Evolutionary conservation across 164 flowering plant species (phyloP).

Genomic region (Kingdonia uniflora): DNA sequence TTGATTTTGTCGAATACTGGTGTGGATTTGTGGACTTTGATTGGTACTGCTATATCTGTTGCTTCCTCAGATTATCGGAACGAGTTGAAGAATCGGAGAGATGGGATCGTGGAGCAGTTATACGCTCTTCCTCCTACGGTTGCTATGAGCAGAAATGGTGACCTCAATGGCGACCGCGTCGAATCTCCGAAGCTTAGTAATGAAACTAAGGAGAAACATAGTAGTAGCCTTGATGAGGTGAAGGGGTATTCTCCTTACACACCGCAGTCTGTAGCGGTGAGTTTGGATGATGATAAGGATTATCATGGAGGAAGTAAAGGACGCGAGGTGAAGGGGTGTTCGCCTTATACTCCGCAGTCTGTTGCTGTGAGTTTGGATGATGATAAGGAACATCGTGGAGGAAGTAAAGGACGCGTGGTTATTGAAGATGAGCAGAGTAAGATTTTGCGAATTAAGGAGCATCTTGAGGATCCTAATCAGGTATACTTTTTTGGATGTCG

Average conservation of each 20-base stretch:
- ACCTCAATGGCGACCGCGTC: conserved; percentile 28
- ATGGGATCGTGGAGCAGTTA: conserved; percentile 62
- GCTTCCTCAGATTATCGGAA: conserved; percentile 50
- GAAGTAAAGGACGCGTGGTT: not conserved
- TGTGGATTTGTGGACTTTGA: conserved; percentile 67
- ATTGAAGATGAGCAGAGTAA: conserved; percentile 52
- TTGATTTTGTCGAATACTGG: conserved; percentile 46
- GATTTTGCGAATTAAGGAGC: conserved; percentile 58
- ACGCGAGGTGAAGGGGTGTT: not conserved
- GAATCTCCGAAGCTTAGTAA: conserved; percentile 3
- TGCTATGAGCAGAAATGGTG: not conserved
- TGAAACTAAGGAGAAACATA: conserved; percentile 5
- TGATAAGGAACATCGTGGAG: conserved; percentile 4
- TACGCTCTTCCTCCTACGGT: conserved; percentile 20
- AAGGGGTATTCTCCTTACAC: no score
- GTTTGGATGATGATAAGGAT: not conserved
- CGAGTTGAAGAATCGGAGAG: conserved; percentile 65
- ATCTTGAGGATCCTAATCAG: conserved; percentile 79
- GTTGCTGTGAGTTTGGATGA: not conserved
- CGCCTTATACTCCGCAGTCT: conserved; percentile 31
- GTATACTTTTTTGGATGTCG: conserved; percentile 19
- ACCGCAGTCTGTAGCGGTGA: conserved; percentile 1
- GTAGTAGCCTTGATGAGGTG: conserved; percentile 3
- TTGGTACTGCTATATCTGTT: conserved; percentile 72
- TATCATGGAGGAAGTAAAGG: conserved; percentile 7